Base-by-base conservation (phyloP, 768 basidiomycete genomes). In the Hygrophoropsis aurantiaca region DNA sequence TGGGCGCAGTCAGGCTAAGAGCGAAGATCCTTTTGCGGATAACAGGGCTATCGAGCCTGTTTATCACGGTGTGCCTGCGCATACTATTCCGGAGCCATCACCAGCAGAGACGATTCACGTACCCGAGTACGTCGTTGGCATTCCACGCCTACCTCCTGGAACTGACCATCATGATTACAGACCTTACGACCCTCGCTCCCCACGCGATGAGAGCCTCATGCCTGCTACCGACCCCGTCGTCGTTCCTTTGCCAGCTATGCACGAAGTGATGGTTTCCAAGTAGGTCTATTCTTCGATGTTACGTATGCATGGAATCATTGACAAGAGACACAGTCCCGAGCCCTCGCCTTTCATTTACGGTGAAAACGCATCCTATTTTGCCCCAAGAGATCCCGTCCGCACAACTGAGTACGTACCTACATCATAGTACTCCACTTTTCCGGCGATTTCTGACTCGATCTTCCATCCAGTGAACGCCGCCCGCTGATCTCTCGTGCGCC, bases 401-500 rank as follows among this genome's bases (percentile, higher is more conserved):
- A 51, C 54, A 23, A 56, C 52, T 7, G 61, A 69, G 70, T 69
- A 55, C 27, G 70, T 18, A n/a, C n/a, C n/a, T n/a, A n/a, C n/a
- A n/a, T n/a, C 9, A 27, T 10, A 11, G 15, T 5, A 30, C n/a
- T n/a, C n/a, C n/a, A n/a, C n/a, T n/a, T n/a, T n/a, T n/a, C n/a
- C n/a, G n/a, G n/a, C n/a, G 5, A 20, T 1, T 11, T 24, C 51
- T 54, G 10, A 58, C 24, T 1, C 16, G 44, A 26, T n/a, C 18
- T 23, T 34, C 7, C 18, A 9, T 33, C 11, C 47, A 84, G 82
- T 51, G 83, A 84, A 65, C 70, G 71, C 0, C 71, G 66, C 11
- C 82, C 83, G 3, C 69, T 84, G 10, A 71, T 83, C 9, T 68
- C 69, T 15, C 60, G 65, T 10, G 64, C 67, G 0, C 47, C 62